These are phyloP conservation scores for Fonsecaea pedrosoi DNA, from an alignment of 2,329 filamentous ascomycete genomes.

Conservation along the genomic window DNA sequence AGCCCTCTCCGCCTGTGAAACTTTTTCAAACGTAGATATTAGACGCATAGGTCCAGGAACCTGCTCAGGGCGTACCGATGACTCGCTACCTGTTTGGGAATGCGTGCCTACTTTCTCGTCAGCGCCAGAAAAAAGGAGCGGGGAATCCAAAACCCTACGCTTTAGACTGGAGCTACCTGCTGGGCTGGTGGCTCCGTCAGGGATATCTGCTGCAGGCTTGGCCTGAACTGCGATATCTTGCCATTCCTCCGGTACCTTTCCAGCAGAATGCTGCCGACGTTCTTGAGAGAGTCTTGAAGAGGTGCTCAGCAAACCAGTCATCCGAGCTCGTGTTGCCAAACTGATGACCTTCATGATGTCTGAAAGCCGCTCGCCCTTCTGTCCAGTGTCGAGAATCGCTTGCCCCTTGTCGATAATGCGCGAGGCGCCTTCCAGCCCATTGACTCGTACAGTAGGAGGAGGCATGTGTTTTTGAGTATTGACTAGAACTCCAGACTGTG, in stretches of 20 bases:
- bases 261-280: slow-evolving; percentile 79
- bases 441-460: slow-evolving; percentile 55
- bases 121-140: slow-evolving; percentile 35
- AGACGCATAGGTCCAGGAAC: slow-evolving; percentile 19
- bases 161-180: slow-evolving; percentile 46
- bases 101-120: slow-evolving; percentile 45
- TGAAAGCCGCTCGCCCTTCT: slow-evolving; percentile 70
- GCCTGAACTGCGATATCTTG: slow-evolving; percentile 68
- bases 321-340: slow-evolving; percentile 78
- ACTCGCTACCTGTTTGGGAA: slow-evolving; percentile 48
- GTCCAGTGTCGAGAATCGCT: slow-evolving; percentile 70
- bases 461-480: slow-evolving; percentile 49
- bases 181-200: slow-evolving; percentile 41
- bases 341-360: slow-evolving; percentile 85
- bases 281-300: slow-evolving; percentile 72
- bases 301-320: slow-evolving; percentile 79
- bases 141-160: slow-evolving; percentile 44
- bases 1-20: slow-evolving; percentile 67
- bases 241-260: slow-evolving; percentile 78
- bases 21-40: slow-evolving; percentile 48
- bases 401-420: slow-evolving; percentile 69
- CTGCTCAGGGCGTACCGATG: slow-evolving; percentile 41
- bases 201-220: slow-evolving; percentile 25
- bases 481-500: slow-evolving; percentile 64
- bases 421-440: slow-evolving; percentile 67